Percentiles rank a stretch among this genome's conserved stretches.
Evolutionary conservation across 768 basidiomycete species (phyloP).

Genomic region (Nidularia pulvinata): DNA sequence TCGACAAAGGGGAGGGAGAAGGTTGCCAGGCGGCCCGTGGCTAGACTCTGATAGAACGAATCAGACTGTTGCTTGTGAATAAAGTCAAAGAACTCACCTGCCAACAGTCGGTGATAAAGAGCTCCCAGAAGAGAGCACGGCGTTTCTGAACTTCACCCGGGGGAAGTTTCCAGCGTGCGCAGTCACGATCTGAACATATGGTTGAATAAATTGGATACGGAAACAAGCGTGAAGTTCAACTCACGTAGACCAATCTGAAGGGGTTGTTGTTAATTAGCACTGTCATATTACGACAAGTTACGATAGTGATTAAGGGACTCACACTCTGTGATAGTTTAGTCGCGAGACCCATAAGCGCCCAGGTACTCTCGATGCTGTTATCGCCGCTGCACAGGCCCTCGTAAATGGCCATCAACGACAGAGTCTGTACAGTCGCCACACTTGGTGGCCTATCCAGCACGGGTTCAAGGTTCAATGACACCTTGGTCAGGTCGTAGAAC

Average conservation of each 20-base stretch:
- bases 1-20: constrained; percentile 75
- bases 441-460: constrained; percentile 70
- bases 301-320: constrained; percentile 19
- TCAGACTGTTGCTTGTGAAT: neutral
- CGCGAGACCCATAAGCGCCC: constrained; percentile 65
- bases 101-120: constrained; percentile 77
- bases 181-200: constrained; percentile 56
- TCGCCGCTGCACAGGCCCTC: constrained; percentile 68
- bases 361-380: constrained; percentile 69
- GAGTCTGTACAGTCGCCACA: constrained; percentile 67
- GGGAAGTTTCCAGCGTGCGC: constrained; percentile 65
- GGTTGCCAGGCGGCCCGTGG: constrained; percentile 67
- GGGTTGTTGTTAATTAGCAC: constrained; percentile 1
- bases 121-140: constrained; percentile 70
- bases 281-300: too few relatives aligned
- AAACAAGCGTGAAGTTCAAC: constrained; percentile 17
- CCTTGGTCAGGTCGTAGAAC: constrained; percentile 62
- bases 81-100: constrained; percentile 40
- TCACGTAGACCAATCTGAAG: constrained; percentile 66
- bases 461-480: constrained; percentile 64
- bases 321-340: constrained; percentile 72
- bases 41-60: constrained; percentile 47
- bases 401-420: constrained; percentile 71
- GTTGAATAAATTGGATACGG: too few relatives aligned
- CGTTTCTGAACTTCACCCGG: constrained; percentile 70